Base-by-base conservation (phyloP, 225 moss, liverwort and hornwort species). In the Climacium dendroides region DNA sequence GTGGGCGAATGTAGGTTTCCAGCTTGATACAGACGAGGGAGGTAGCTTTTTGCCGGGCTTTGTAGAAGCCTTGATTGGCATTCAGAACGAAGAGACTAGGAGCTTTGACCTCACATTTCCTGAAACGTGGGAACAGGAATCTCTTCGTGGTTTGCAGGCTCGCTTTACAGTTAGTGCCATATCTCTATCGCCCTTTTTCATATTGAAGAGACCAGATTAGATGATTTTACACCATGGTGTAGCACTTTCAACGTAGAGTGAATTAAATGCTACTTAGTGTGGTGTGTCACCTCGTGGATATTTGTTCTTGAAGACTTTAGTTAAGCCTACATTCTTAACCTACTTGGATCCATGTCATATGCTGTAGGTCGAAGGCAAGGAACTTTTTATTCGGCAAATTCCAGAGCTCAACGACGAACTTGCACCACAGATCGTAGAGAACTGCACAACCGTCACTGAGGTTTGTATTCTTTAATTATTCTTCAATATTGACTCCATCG, bases 41-140 rank as follows among this genome's bases (percentile, higher is more conserved):
- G 95, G 94, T 72, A 97, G 95, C 90, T 97, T 97, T 78, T 89
- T 99, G 81, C 99, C 99, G 32, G 99, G 99, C 67, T 96, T 99
- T 89, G 95, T 99, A 34, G 95, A 94, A 26, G 97, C 96, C 43
- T 87, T 99, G 89, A 81, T 96, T 82, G 94, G 94, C 65, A 89
- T 97, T 61, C 83, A 91, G 70, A 93, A 93, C 57, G 95, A 91
- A 35, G 96, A 97, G 74, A 92, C 92, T n/a, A 91, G 95, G 63
- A 89, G 83, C 76, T 99, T 99, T 90, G 96, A 97, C 87, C 94
- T 99, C 54, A 92, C 86, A 24, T 99, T 99, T 86, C 99, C 99
- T 82, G 84, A 93, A 78, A 96, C 95, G 50, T 99, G 99, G 99
- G 95, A 97, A 89, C 99, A 99, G 85, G 90, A 95, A 50, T 85